Evolutionary conservation across 2,329 filamentous ascomycete species (phyloP), one percentile per base, ranked within the genome.

Genomic region (Ascochyta lentis): DNA sequence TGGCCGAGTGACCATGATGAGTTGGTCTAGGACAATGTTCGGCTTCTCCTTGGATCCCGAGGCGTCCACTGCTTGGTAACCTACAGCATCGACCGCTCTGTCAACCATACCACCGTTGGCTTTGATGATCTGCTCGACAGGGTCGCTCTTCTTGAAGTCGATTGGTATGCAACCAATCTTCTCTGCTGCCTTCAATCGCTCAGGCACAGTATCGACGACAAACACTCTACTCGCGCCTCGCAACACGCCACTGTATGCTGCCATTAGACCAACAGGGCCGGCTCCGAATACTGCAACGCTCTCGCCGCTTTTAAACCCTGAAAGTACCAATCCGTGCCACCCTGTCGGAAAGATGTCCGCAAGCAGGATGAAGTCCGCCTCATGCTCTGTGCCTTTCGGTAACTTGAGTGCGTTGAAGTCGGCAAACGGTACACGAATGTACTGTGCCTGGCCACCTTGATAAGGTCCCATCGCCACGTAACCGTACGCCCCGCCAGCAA

Each of bases 371-470:
- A 86, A 88, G 61, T 88, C 86, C 0, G 81, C 78, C 66, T 89
- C 86, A 42, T 86, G 77, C 58, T 87, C 84, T 15, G 77, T 86
- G 0, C 86, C 86, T 6, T 81, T 75, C 1, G 87, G 86, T 1
- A 90, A 74, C 49, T 83, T 83, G 29, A 89, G 71, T 6, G 83
- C 84, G 56, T 89, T 89, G 75, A 88, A 88, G 66, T 89, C 87
- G 1, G 86, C 87, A 54, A 84, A 89, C 0, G 87, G 87, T 1
- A 89, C 83, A 3, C 85, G 80, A 16, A 89, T 74, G 54, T 86
- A 89, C 67, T 89, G 85, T 3, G 86, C 87, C 67, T 88, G 84
- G 13, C 83, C 83, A 53, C 80, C 82, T 50, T 81, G 78, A 56
- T 81, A 82, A 1, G 78, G 78, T 1, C 85, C 84, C 84, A 85